Conservation (phyloP, 768 basidiomycete species). For the Boletellus ananiceps region DNA sequence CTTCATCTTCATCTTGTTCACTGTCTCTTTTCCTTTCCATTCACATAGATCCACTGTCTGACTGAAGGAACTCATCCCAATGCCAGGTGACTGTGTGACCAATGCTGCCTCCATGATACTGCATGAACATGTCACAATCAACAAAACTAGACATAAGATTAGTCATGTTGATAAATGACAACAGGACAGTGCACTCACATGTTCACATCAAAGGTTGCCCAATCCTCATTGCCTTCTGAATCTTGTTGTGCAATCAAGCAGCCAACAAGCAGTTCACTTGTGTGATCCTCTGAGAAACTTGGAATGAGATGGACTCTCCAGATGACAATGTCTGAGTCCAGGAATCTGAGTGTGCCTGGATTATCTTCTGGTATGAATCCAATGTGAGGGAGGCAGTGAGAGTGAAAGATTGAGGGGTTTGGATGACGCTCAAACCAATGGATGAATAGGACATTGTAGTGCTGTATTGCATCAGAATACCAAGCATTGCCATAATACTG, state of each 20-base stretch:
- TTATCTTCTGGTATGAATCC: not conserved
- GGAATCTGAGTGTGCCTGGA: not conserved
- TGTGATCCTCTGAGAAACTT: slow-evolving; percentile 4
- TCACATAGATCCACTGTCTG: too few species aligned
- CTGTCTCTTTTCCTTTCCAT: too few species aligned
- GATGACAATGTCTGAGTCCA: not conserved
- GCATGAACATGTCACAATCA: slow-evolving; percentile 17
- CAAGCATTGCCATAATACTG: not conserved
- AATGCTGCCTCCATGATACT: slow-evolving; percentile 24
- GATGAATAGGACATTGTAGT: not conserved
- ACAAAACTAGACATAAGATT: not conserved
- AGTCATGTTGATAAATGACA: slow-evolving; percentile 26
- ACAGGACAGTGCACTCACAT: slow-evolving; percentile 19
- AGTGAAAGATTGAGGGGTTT: not conserved
- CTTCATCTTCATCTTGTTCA: too few species aligned
- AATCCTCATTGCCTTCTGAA: slow-evolving; percentile 23
- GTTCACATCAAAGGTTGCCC: slow-evolving; percentile 21
- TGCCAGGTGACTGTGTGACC: slow-evolving; percentile 23
- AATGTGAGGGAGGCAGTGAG: not conserved
- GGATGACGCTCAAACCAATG: not conserved
- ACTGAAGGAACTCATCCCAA: not conserved
- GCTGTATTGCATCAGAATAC: too few species aligned
- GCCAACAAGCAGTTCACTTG: slow-evolving; percentile 2
- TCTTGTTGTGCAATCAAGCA: slow-evolving; percentile 8
- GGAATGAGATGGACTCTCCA: not conserved